phyloP scores from a whole-genome alignment of 441 rosid genomes.

The Croton laevigatus region DNA sequence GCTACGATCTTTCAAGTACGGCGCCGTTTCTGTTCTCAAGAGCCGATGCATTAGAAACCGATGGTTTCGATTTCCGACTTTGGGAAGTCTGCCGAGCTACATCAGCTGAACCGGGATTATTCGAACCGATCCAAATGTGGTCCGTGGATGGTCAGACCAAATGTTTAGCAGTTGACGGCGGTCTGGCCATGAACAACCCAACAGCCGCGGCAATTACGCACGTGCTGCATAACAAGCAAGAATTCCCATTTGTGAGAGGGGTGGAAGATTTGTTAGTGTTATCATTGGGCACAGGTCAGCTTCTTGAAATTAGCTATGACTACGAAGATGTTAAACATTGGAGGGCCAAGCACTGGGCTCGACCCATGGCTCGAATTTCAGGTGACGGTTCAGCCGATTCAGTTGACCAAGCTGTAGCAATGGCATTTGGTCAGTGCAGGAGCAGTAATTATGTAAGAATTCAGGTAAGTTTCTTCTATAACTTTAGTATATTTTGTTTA shows the following conservation, averaged over 20 bases:
- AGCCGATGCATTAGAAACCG: constrained; percentile 90
- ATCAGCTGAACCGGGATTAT: constrained; percentile 79
- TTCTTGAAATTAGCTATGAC: constrained; percentile 62
- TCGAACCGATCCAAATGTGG: constrained; percentile 63
- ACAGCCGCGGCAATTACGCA: constrained; percentile 94
- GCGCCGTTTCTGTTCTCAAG: constrained; percentile 92
- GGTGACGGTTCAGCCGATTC: constrained; percentile 88
- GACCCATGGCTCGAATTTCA: constrained; percentile 74
- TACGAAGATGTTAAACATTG: constrained; percentile 71
- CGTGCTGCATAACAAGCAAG: constrained; percentile 93
- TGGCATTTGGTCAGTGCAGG: constrained; percentile 80
- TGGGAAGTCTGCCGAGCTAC: constrained; percentile 95
- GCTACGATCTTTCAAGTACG: constrained; percentile 77
- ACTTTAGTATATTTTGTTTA: background rate
- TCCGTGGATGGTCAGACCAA: constrained; percentile 68
- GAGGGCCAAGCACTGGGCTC: constrained; percentile 88
- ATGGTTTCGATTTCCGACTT: constrained; percentile 70
- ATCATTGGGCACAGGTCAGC: constrained; percentile 80
- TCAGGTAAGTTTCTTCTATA: constrained; percentile 54
- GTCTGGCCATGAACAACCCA: constrained; percentile 83
- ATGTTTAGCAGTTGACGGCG: constrained; percentile 91
- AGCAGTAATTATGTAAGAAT: constrained; percentile 78
- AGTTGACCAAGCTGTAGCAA: constrained; percentile 92
- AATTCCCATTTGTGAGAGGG: constrained; percentile 90
- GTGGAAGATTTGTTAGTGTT: constrained; percentile 88